Base-by-base conservation (phyloP, 164 flowering plant genomes). In the Cinnamomum micranthum region DNA sequence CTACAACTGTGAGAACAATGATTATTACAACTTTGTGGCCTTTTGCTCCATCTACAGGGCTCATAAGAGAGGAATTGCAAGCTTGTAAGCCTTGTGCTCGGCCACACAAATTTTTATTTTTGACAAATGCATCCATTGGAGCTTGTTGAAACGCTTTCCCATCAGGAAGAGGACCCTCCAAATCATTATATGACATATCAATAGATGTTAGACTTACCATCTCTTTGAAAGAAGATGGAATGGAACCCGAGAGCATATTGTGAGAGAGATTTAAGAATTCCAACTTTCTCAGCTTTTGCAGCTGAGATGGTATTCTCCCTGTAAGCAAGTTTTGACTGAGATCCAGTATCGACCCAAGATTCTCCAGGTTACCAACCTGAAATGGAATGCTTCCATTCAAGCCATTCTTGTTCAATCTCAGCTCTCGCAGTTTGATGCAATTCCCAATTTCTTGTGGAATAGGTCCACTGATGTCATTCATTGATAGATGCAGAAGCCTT, bases 121-220 rank as follows among this genome's bases (percentile, higher is more conserved):
- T 2, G 0, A 14, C 22, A 25, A 65, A 65, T 9, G 68, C 68
- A 23, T 65, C 68, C 7, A 23, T 23, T 22, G 17, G 33, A 25
- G 68, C 68, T 25, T 65, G 68, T 25, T 65, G 68, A 65, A 65
- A 22, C 0, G 68, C 71, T 19, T 41, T 69, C 27, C 9, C 31
- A 41, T 41, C 20, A 24, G 51, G 50, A 6, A 69, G 50, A 24
- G 71, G 24, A 19, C 50, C 71, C 55, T 24, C 50, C 71, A 20
- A 35, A 17, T 59, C 63, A n/a, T 69, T 69, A 23, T 69, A n/a
- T 17, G 52, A 69, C 20, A 69, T n/a, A 47, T 69, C 24, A 12
- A 69, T 35, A 9, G 55, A 69, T 35, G 51, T 13, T 11, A 68
- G 28, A n/a, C 71, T 33, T 2, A 20, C 55, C 82, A 84, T 77